Evolutionary conservation across 2,329 filamentous ascomycete species (phyloP).

Genomic region (Pseudopyricularia cyperi): DNA sequence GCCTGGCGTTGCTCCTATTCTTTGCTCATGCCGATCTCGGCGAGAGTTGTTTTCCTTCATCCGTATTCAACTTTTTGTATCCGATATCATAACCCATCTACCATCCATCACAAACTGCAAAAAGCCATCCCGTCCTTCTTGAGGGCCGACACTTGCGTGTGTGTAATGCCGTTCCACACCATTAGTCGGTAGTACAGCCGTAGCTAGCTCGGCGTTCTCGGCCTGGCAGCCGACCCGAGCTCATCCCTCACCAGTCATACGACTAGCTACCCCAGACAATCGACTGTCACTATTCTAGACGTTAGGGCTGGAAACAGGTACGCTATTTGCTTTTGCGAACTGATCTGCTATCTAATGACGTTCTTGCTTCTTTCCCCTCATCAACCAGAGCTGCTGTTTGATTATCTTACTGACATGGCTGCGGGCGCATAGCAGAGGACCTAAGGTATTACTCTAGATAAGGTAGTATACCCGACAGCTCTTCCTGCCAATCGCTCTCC

Average conservation of each 20-base stretch:
- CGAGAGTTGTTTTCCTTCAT: too few relatives aligned
- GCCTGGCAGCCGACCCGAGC: too few relatives aligned
- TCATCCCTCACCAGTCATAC: background rate
- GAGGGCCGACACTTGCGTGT: too few relatives aligned
- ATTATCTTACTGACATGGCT: background rate
- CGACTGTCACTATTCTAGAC: background rate
- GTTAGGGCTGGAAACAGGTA: background rate
- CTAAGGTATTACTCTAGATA: background rate
- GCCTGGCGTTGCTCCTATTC: too few relatives aligned
- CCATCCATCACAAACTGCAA: too few relatives aligned
- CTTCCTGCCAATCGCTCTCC: background rate
- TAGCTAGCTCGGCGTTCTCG: too few relatives aligned
- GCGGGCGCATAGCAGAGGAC: background rate
- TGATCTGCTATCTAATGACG: background rate
- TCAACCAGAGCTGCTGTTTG: background rate
- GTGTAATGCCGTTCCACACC: too few relatives aligned
- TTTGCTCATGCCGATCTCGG: too few relatives aligned
- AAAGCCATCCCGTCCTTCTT: too few relatives aligned
- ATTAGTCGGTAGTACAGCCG: too few relatives aligned
- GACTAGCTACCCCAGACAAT: background rate
- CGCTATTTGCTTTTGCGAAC: background rate
- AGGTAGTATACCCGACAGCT: background rate
- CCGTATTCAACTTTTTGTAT: too few relatives aligned
- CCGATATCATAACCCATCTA: too few relatives aligned
- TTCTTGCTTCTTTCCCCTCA: background rate